Evolutionary conservation across 2,329 filamentous ascomycete genomes (phyloP).

Genomic region (Fusarium newnesense): DNA sequence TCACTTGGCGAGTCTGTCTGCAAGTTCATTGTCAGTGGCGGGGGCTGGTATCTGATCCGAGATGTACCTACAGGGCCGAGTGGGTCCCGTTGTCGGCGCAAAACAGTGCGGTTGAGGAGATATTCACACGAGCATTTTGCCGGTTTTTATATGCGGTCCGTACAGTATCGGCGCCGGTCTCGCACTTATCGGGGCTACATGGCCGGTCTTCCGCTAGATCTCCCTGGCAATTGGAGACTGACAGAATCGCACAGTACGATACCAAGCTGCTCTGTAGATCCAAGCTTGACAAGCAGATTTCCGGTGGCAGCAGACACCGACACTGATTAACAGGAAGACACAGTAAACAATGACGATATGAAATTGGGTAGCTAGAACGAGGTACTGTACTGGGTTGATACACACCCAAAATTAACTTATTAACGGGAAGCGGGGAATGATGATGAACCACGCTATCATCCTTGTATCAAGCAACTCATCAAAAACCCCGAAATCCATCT

Average conservation of each 20-base stretch:
- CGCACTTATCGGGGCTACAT: slow-evolving; percentile 23
- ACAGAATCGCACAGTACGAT: slow-evolving; percentile 8
- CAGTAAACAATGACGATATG: not conserved
- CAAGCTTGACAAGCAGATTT: slow-evolving; percentile 3
- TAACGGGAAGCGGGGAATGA: slow-evolving; percentile 22
- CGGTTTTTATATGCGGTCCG: not conserved
- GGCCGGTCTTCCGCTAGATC: slow-evolving; percentile 2
- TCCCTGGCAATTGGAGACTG: slow-evolving; percentile 6
- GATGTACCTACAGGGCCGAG: slow-evolving; percentile 9
- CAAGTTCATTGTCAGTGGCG: slow-evolving; percentile 13
- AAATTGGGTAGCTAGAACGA: not conserved
- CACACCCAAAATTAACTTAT: slow-evolving; percentile 9
- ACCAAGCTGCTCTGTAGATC: not conserved
- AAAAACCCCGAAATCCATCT: slow-evolving; percentile 12
- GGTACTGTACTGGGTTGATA: not conserved
- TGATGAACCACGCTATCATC: slow-evolving; percentile 12
- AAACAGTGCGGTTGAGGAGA: slow-evolving; percentile 35
- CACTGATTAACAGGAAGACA: slow-evolving; percentile 19
- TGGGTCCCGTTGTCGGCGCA: slow-evolving; percentile 27
- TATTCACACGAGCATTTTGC: not conserved
- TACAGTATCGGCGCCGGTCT: slow-evolving; percentile 7
- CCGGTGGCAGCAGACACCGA: slow-evolving; percentile 14
- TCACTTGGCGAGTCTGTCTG: slow-evolving; percentile 1
- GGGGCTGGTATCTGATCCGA: slow-evolving; percentile 1
- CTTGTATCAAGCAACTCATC: slow-evolving; percentile 20